These are phyloP conservation scores for Excoecaria cochinchinensis DNA, from an alignment of 345 rosid species.

Conservation along the genomic window DNA sequence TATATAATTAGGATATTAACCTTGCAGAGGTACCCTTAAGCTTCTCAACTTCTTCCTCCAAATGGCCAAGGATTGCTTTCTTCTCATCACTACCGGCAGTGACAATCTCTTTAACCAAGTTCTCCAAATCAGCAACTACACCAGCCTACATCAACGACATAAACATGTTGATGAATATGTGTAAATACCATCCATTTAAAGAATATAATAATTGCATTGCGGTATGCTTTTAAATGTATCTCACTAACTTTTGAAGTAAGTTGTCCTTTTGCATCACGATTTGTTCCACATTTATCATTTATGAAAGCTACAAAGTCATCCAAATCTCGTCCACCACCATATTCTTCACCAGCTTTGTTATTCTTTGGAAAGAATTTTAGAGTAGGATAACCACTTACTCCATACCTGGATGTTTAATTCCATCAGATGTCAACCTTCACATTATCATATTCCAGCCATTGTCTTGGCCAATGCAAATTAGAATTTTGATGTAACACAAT, in stretches of 20 bases:
- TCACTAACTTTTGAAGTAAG: conserved; percentile 69
- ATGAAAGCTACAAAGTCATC: conserved; percentile 89
- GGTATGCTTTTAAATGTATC: neutral
- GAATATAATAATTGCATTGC: neutral
- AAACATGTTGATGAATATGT: neutral
- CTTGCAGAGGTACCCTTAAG: conserved; percentile 66
- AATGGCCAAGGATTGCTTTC: conserved; percentile 54
- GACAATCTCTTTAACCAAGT: conserved; percentile 75
- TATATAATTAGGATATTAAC: conserved; percentile 33
- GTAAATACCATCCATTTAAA: neutral
- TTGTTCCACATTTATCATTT: conserved; percentile 77
- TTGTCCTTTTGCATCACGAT: conserved; percentile 83
- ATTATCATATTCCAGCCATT: neutral
- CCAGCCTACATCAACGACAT: conserved; percentile 64
- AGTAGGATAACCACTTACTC: conserved; percentile 92
- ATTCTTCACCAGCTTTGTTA: conserved; percentile 95
- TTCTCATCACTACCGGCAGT: conserved; percentile 72
- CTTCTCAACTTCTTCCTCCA: conserved; percentile 74
- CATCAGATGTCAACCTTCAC: conserved; percentile 3
- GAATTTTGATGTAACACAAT: neutral
- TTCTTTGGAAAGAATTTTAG: conserved; percentile 84
- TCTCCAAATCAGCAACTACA: conserved; percentile 66
- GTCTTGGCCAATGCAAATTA: neutral
- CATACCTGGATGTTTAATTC: conserved; percentile 50
- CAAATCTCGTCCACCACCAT: conserved; percentile 86